Conservation (phyloP, 2,329 filamentous ascomycete species). For the Cytospora piceae region DNA sequence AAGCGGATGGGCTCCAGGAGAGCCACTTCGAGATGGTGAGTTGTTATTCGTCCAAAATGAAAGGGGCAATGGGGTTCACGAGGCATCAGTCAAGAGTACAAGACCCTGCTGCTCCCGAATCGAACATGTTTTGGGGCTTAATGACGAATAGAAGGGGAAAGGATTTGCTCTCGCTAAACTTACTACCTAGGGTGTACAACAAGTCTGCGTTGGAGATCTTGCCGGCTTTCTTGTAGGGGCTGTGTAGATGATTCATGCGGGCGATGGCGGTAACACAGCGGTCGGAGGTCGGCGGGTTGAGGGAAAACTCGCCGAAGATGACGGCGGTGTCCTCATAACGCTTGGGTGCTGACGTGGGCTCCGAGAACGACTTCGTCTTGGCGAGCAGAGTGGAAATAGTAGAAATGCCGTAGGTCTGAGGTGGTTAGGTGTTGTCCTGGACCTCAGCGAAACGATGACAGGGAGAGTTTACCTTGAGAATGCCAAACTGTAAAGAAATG, state of each 20-base stretch:
- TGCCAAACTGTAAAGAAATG: conserved; percentile 43
- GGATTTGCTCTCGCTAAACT: too few species aligned
- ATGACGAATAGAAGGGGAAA: too few species aligned
- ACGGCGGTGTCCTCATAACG: conserved; percentile 48
- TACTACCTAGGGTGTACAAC: conserved; percentile 45
- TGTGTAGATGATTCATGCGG: conserved; percentile 46
- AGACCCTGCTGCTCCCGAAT: too few species aligned
- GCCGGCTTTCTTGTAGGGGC: conserved; percentile 40
- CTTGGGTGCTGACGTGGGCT: conserved; percentile 40
- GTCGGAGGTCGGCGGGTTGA: conserved; percentile 42
- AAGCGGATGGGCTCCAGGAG: conserved; percentile 68
- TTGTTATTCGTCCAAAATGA: too few species aligned
- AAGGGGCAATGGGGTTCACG: too few species aligned
- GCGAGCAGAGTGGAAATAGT: conserved; percentile 44
- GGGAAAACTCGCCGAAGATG: conserved; percentile 43
- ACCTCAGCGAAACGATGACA: background rate
- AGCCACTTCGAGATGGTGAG: conserved; percentile 49
- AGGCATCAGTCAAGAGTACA: too few species aligned
- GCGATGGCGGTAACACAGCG: conserved; percentile 42
- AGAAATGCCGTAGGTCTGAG: conserved; percentile 46
- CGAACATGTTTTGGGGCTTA: too few species aligned
- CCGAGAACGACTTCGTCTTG: conserved; percentile 42
- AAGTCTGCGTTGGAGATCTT: conserved; percentile 44
- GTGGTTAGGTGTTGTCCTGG: background rate
- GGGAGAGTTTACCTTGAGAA: conserved; percentile 43